Evolutionary conservation across 495 filamentous ascomycete species (phyloP).

Genomic region (Penicillium turbatum): DNA sequence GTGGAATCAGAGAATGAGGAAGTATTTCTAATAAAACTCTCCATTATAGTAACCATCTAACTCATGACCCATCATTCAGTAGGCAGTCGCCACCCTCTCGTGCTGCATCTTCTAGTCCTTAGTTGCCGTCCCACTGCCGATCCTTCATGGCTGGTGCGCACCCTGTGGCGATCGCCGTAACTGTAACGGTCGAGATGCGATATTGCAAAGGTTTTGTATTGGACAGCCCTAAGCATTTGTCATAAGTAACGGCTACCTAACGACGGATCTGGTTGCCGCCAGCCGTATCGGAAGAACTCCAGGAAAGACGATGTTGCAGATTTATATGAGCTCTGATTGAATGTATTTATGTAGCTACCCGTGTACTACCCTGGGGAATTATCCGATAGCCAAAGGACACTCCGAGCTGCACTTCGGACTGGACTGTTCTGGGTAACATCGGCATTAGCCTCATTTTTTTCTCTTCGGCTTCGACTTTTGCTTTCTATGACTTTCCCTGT

Average conservation of each 20-base stretch:
- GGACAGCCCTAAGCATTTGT: slow-evolving; percentile 1
- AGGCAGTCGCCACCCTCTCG: not conserved
- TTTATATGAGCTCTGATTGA: not conserved
- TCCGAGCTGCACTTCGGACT: not conserved
- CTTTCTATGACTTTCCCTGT: not conserved
- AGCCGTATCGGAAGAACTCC: slow-evolving; percentile 20
- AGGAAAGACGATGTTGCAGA: slow-evolving; percentile 10
- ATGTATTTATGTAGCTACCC: slow-evolving; percentile 4
- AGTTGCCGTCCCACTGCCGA: slow-evolving; percentile 4
- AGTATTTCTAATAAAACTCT: not conserved
- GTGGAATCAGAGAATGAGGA: not conserved
- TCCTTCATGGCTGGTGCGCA: slow-evolving; percentile 13
- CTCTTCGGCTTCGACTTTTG: not conserved
- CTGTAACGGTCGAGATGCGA: not conserved
- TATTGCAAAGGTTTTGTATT: not conserved
- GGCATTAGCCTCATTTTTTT: slow-evolving; percentile 10
- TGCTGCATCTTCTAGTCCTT: not conserved
- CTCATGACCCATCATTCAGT: not conserved
- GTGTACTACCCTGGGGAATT: slow-evolving; percentile 7
- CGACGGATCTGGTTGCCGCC: not conserved
- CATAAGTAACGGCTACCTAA: not conserved
- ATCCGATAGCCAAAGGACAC: slow-evolving; percentile 3
- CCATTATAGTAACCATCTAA: not conserved
- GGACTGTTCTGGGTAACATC: slow-evolving; percentile 2
- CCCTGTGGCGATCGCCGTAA: slow-evolving; percentile 10